Evolutionary conservation across 768 basidiomycete species (phyloP).

Genomic region (Mycena chlorophos): DNA sequence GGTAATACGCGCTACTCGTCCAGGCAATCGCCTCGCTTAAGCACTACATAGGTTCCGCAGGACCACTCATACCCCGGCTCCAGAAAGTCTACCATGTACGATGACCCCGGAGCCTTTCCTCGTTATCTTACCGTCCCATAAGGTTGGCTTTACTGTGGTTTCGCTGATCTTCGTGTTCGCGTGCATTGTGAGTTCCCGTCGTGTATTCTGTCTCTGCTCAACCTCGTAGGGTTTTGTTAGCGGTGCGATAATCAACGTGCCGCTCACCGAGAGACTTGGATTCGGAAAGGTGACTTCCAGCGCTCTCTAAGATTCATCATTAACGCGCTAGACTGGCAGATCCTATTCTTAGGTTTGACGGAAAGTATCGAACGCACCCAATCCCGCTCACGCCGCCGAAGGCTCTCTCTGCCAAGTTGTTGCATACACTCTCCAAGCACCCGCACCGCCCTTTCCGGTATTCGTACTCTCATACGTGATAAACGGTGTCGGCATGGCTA

Average conservation of each 20-base stretch:
- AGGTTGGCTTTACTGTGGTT: slow-evolving; percentile 55
- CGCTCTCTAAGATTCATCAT: background rate
- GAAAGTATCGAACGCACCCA: background rate
- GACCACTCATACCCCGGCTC: slow-evolving; percentile 19
- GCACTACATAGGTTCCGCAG: slow-evolving; percentile 1
- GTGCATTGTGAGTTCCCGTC: slow-evolving; percentile 36
- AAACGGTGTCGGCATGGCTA: slow-evolving; percentile 44
- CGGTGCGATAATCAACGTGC: slow-evolving; percentile 49
- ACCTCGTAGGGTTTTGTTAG: slow-evolving; percentile 43
- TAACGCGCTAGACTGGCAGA: background rate
- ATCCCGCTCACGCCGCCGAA: slow-evolving; percentile 18
- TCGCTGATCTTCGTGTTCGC: slow-evolving; percentile 57
- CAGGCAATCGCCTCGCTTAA: background rate
- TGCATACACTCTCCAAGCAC: slow-evolving; percentile 53
- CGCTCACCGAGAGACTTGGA: slow-evolving; percentile 42
- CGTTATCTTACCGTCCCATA: background rate
- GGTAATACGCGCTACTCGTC: background rate
- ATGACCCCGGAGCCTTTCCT: background rate
- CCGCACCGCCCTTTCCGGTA: slow-evolving; percentile 64
- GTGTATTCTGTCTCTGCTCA: slow-evolving; percentile 25
- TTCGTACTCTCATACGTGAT: slow-evolving; percentile 51
- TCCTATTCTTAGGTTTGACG: slow-evolving; percentile 4
- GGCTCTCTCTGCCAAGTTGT: slow-evolving; percentile 54
- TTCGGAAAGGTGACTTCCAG: slow-evolving; percentile 41
- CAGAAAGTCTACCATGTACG: slow-evolving; percentile 15